Conservation (phyloP, 192 early-diverging fungal genomes). For the Phycomyces blakesleeanus region DNA sequence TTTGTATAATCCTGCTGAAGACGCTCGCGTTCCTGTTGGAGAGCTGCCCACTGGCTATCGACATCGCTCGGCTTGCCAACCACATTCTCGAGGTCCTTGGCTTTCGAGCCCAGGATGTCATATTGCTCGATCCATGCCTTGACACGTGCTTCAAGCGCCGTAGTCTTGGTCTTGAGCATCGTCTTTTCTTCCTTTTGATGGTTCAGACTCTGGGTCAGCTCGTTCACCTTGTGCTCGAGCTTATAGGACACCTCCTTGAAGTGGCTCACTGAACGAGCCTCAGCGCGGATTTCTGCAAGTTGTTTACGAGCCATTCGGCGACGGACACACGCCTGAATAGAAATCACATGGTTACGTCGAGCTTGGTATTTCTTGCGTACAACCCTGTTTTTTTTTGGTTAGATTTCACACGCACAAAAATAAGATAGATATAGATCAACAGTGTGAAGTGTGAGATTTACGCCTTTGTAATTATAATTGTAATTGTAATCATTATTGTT, state of each 20-base stretch:
- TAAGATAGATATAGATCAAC: background rate
- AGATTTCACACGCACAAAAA: background rate
- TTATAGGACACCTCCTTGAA: slow-evolving; percentile 92
- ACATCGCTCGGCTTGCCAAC: slow-evolving; percentile 55
- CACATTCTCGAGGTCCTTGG: slow-evolving; percentile 46
- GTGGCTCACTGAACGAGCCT: slow-evolving; percentile 86
- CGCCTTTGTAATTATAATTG: no score
- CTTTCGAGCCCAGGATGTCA: slow-evolving; percentile 56
- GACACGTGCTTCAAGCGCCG: slow-evolving; percentile 53
- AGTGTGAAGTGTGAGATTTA: background rate
- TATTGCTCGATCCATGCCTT: slow-evolving; percentile 70
- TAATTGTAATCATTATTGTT: no score
- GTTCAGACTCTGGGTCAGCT: slow-evolving; percentile 79
- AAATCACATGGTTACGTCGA: slow-evolving; percentile 56
- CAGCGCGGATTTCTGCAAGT: slow-evolving; percentile 69
- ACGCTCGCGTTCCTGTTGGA: slow-evolving; percentile 59
- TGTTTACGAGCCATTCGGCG: slow-evolving; percentile 67
- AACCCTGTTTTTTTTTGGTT: slow-evolving; percentile 28
- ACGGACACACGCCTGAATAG: slow-evolving; percentile 82
- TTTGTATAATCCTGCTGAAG: slow-evolving; percentile 58
- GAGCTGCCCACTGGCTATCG: slow-evolving; percentile 51
- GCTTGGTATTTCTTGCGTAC: slow-evolving; percentile 59
- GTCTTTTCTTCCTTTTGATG: slow-evolving; percentile 68
- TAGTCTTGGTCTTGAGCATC: slow-evolving; percentile 34
- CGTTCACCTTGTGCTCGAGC: slow-evolving; percentile 94